phyloP scores from a whole-genome alignment of 1,284 basidiomycete species.

The Pisolithus thermaeus region DNA sequence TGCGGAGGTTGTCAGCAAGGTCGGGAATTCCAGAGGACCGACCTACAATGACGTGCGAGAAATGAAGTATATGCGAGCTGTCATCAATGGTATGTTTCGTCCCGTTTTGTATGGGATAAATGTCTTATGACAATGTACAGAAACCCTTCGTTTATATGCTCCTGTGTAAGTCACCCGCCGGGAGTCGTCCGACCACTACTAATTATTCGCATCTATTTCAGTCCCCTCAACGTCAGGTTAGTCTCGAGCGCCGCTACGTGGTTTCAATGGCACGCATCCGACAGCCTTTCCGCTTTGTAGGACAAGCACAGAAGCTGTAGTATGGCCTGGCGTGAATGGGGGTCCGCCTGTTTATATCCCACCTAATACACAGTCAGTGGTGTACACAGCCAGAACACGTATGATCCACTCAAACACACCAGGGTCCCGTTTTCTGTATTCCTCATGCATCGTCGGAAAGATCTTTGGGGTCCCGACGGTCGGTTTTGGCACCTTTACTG shows the following conservation, averaged over 20 bases:
- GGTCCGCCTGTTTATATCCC: no score
- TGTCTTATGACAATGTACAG: background rate
- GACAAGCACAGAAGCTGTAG: no score
- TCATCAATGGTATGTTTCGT: conserved; percentile 42
- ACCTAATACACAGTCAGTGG: no score
- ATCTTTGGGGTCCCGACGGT: conserved; percentile 34
- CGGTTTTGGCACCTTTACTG: conserved; percentile 30
- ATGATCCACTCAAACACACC: no score
- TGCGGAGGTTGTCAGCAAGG: conserved; percentile 17
- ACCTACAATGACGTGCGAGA: conserved; percentile 38
- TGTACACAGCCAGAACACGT: background rate
- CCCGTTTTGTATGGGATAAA: background rate
- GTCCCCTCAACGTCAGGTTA: conserved; percentile 44
- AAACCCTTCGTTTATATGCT: conserved; percentile 48
- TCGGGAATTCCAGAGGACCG: conserved; percentile 40
- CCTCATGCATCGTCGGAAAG: conserved; percentile 32
- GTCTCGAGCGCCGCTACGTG: background rate
- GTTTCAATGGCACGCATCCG: background rate
- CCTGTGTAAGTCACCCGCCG: conserved; percentile 38
- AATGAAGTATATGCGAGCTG: no score
- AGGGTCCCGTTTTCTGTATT: conserved; percentile 13
- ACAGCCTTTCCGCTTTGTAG: conserved; percentile 1
- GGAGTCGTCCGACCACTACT: background rate
- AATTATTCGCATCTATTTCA: conserved; percentile 15
- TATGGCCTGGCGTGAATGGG: no score